phyloP scores from a whole-genome alignment of 768 basidiomycete genomes.

The Phanerochaete carnosa region DNA sequence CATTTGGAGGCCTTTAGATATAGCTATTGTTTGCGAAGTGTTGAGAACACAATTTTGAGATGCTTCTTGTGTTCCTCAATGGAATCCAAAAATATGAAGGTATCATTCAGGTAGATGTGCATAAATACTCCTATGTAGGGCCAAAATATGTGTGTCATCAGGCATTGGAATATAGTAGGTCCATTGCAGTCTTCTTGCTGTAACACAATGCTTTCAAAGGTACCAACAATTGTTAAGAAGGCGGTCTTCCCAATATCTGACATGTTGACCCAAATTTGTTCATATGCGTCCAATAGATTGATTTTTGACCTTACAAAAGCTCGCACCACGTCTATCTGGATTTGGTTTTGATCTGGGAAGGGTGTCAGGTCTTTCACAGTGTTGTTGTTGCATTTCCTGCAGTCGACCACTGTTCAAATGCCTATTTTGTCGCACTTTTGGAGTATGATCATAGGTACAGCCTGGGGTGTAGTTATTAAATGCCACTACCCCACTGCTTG shows the following conservation, averaged over 20 bases:
- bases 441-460: constrained; percentile 32
- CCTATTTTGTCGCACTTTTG: constrained; percentile 32
- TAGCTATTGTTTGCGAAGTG: constrained; percentile 30
- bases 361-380: constrained; percentile 38
- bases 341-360: constrained; percentile 39
- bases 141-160: constrained; percentile 40
- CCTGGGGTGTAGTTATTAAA: constrained; percentile 11
- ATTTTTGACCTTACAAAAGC: constrained; percentile 33
- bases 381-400: constrained; percentile 37
- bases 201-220: constrained; percentile 39
- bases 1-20: constrained; percentile 36
- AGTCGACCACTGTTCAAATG: constrained; percentile 35
- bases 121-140: constrained; percentile 29
- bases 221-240: constrained; percentile 36
- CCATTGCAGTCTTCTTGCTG: constrained; percentile 32
- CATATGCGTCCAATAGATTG: constrained; percentile 38
- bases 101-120: constrained; percentile 34
- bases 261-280: constrained; percentile 33
- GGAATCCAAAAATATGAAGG: constrained; percentile 31
- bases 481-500: constrained; percentile 33
- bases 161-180: constrained; percentile 37
- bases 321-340: constrained; percentile 31
- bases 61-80: constrained; percentile 29
- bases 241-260: constrained; percentile 30
- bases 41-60: constrained; percentile 29